Percentiles rank a stretch among this genome's conserved stretches.
Evolutionary conservation across 345 rosid genomes (phyloP).

Genomic region (Turritis glabra): DNA sequence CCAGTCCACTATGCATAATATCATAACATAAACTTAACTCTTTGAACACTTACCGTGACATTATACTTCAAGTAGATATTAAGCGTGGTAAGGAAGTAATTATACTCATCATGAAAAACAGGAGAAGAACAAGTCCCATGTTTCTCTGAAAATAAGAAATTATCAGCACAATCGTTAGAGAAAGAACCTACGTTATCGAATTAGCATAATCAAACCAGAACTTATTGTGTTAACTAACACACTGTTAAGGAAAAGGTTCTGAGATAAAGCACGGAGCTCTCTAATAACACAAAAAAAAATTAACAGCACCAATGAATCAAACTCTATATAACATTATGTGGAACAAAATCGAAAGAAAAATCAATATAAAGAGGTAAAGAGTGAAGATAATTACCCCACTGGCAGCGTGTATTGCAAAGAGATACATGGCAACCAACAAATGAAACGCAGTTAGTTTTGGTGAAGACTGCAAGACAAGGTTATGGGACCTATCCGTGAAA

Average conservation of each 20-base stretch:
- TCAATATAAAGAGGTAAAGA: conserved; percentile 26
- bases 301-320: background rate
- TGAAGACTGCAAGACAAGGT: background rate
- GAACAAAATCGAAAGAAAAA: conserved; percentile 3
- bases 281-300: no score
- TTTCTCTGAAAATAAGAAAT: conserved; percentile 62
- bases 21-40: background rate
- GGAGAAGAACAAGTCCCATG: conserved; percentile 93
- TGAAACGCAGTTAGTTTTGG: conserved; percentile 45
- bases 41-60: conserved; percentile 66
- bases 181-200: background rate
- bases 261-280: background rate
- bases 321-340: background rate
- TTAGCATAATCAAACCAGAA: conserved; percentile 10
- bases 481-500: background rate
- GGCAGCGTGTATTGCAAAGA: conserved; percentile 40
- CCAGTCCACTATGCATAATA: background rate
- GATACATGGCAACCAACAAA: conserved; percentile 42
- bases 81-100: conserved; percentile 64
- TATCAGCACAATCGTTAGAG: background rate
- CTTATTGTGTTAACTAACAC: background rate
- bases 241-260: background rate
- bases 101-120: conserved; percentile 76
- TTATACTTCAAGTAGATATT: conserved; percentile 83
- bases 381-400: conserved; percentile 85